These are phyloP conservation scores for Pleurotus sapidus DNA, from an alignment of 768 basidiomycete species.

Conservation along the genomic window DNA sequence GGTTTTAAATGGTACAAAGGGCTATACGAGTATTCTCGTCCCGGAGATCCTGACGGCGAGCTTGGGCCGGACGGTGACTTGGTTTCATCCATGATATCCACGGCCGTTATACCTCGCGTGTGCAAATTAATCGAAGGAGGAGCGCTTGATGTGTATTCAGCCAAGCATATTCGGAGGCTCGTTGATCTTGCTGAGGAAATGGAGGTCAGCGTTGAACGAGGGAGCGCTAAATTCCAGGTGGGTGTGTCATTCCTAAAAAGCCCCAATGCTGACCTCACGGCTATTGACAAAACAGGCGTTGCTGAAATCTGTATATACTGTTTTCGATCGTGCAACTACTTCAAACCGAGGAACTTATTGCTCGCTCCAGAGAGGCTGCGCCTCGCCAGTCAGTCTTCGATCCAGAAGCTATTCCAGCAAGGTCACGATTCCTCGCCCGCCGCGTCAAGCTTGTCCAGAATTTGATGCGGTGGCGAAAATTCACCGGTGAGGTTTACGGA, in stretches of 20 bases:
- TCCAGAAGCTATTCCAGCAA: conserved; percentile 70
- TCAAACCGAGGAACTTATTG: conserved; percentile 46
- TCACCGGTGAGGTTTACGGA: conserved; percentile 57
- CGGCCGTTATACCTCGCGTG: conserved; percentile 73
- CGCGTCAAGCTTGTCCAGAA: conserved; percentile 73
- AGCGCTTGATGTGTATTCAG: conserved; percentile 80
- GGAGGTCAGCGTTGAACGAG: conserved; percentile 67
- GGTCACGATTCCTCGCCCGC: conserved; percentile 64
- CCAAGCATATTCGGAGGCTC: conserved; percentile 52
- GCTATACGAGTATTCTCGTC: conserved; percentile 75
- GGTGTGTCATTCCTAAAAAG: conserved; percentile 11
- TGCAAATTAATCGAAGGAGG: conserved; percentile 76
- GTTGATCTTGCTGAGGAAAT: conserved; percentile 80
- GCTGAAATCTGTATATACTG: conserved; percentile 46
- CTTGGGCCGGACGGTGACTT: conserved; percentile 85
- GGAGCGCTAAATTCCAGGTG: conserved; percentile 65
- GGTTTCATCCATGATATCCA: conserved; percentile 85
- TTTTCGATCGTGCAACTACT: conserved; percentile 56
- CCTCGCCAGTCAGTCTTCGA: conserved; percentile 53
- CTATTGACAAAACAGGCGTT: conserved; percentile 39
- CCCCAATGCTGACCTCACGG: too few relatives aligned
- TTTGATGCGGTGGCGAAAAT: conserved; percentile 74
- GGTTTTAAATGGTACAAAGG: conserved; percentile 82
- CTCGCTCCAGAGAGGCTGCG: conserved; percentile 41
- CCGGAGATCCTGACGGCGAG: conserved; percentile 44